Evolutionary conservation across 75 land plant species (phyloP), one percentile per base, ranked within the genome.

Genomic region (Sequoiadendron giganteum): DNA sequence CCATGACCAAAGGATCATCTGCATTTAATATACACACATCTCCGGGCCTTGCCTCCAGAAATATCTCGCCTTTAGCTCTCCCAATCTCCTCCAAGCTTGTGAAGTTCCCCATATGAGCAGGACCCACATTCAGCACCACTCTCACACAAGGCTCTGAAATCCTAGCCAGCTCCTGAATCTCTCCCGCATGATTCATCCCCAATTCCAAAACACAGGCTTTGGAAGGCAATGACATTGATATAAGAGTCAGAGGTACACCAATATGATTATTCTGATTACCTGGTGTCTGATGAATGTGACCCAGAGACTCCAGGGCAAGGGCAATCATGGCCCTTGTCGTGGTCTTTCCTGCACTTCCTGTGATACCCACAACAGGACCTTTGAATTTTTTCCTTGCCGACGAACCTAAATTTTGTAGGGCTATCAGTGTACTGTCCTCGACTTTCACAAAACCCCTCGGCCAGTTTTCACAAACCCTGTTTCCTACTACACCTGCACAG

Each of bases 291-390:
- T 92, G 90, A 25, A 90, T 88, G 25, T 68, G 85, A 16, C 86
- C 90, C n/a, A 92, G 65, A 43, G 88, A 58, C 49, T 83, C 89
- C 70, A 93, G 90, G 15, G 90, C 92, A 61, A 92, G 86, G 2
- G 94, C 85, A 83, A 88, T 85, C 94, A 93, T 93, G 75, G 85
- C 87, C 43, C 89, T 89, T 45, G 92, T 88, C 30, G 92, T 93
- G 56, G 92, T 93, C 86, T 93, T 93, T 55, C 93, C 94, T 14
- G 61, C 90, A 85, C 94, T 93, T 28, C 93, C 94, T 16, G 93
- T 92, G 38, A 92, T 89, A 25, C 91, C 94, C 40, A 93, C 91
- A 21, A 93, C 90, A n/a, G 76, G 52, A 25, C 94, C 93, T 70
- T n/a, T 21, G 43, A 86, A 93, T 58, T 90, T 90, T 0, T 87